phyloP scores from a whole-genome alignment of 345 rosid species.

The Jatropha curcas region DNA sequence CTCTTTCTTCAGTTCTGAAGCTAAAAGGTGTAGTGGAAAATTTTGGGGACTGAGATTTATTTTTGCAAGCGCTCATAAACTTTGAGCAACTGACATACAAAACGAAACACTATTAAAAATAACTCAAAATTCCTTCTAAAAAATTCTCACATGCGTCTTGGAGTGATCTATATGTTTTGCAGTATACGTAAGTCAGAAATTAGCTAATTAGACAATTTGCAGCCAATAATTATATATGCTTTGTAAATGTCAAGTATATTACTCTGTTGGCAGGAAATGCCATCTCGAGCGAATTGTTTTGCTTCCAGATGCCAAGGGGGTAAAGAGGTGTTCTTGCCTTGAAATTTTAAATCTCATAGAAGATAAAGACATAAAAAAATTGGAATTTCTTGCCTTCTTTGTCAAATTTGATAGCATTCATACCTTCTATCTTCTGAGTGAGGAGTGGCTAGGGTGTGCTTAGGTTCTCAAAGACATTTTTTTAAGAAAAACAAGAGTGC shows the following conservation, averaged over 20 bases:
- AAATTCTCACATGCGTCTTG: background rate
- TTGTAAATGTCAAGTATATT: constrained; percentile 27
- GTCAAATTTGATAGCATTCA: background rate
- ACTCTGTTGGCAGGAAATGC: constrained; percentile 77
- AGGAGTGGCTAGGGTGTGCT: constrained; percentile 53
- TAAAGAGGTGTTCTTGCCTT: constrained; percentile 48
- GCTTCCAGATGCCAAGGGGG: constrained; percentile 43
- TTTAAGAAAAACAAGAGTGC: too few species aligned
- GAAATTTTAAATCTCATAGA: constrained; percentile 23
- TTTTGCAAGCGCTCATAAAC: constrained; percentile 56
- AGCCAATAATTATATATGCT: background rate
- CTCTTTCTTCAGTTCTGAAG: constrained; percentile 79
- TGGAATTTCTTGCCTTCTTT: background rate
- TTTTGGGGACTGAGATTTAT: constrained; percentile 60
- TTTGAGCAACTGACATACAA: constrained; percentile 53
- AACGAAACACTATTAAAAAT: constrained; percentile 24
- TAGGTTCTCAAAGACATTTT: too few species aligned
- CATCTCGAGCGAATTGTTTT: constrained; percentile 61
- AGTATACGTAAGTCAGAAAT: background rate
- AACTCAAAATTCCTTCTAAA: constrained; percentile 15
- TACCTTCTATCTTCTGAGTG: constrained; percentile 58
- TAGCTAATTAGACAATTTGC: background rate
- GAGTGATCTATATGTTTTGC: background rate
- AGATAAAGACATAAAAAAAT: background rate
- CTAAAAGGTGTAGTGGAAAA: constrained; percentile 65